A percentile compares a stretch with the other conserved stretches of the same genome.
These are phyloP conservation scores for Oidiodendron maius DNA, from an alignment of 495 filamentous ascomycete genomes.

Conservation along the genomic window DNA sequence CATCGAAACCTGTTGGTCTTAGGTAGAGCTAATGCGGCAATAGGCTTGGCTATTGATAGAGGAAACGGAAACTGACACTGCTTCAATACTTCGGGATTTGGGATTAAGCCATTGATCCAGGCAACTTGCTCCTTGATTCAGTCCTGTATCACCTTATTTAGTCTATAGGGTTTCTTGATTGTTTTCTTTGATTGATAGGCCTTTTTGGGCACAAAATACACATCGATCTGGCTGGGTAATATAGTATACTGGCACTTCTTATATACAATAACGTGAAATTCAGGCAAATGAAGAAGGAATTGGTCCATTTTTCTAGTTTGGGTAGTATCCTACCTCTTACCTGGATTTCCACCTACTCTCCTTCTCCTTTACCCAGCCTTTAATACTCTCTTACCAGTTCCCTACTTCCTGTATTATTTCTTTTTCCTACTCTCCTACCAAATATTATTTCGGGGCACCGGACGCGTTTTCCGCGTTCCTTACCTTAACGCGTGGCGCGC, in stretches of 20 bases:
- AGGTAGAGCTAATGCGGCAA: neutral
- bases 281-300: neutral
- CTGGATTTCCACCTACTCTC: no score
- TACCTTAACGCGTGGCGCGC: neutral
- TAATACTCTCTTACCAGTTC: no score
- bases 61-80: neutral
- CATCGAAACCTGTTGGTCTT: neutral
- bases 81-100: neutral
- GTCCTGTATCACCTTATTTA: neutral
- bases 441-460: neutral
- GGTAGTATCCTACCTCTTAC: neutral
- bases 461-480: neutral
- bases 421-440: neutral
- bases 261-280: constrained; percentile 2
- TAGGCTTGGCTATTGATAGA: neutral
- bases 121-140: neutral
- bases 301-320: neutral
- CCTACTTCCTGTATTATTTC: no score
- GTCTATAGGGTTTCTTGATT: neutral
- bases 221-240: constrained; percentile 1
- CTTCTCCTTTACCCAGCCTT: no score
- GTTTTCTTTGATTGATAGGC: no score
- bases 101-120: neutral
- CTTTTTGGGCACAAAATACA: neutral
- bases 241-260: constrained; percentile 1